Evolutionary conservation across 208 protist species (phyloP).

Genomic region (Trypanosoma grayi): DNA sequence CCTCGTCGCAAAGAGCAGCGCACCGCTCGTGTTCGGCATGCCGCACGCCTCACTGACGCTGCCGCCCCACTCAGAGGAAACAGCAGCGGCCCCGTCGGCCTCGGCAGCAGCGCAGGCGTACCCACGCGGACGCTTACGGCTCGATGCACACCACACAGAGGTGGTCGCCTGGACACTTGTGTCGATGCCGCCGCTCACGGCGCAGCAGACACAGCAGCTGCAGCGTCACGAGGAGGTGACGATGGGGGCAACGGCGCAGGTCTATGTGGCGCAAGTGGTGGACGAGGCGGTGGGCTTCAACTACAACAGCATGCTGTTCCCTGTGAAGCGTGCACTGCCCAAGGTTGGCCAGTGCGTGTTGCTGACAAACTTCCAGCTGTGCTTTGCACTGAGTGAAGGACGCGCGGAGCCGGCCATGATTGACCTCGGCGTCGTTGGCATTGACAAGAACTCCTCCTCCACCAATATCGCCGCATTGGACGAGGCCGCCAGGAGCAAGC

Average conservation of each 20-base stretch:
- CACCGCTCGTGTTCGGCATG: constrained; percentile 35
- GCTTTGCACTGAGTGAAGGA: constrained; percentile 67
- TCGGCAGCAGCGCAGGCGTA: constrained; percentile 11
- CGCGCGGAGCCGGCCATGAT: constrained; percentile 35
- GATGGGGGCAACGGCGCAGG: constrained; percentile 35
- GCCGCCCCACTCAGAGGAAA: neutral
- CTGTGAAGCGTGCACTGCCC: constrained; percentile 29
- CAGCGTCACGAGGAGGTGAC: constrained; percentile 46
- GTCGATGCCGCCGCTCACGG: constrained; percentile 34
- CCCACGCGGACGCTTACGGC: constrained; percentile 36
- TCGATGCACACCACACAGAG: constrained; percentile 46
- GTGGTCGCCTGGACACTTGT: constrained; percentile 50
- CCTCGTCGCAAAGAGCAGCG: constrained; percentile 34
- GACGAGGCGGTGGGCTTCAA: constrained; percentile 38
- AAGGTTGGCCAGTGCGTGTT: constrained; percentile 54
- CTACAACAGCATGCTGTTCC: constrained; percentile 32
- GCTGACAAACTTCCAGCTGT: constrained; percentile 30
- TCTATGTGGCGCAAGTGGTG: constrained; percentile 56
- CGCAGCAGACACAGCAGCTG: constrained; percentile 34
- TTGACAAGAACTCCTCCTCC: neutral
- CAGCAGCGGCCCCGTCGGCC: neutral
- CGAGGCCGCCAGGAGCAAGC: neutral
- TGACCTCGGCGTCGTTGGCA: constrained; percentile 34
- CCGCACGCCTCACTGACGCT: constrained; percentile 2
- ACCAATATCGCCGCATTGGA: no score